Conservation (phyloP, 805 yeast genomes). For the Grigorovia transvaalensis region DNA sequence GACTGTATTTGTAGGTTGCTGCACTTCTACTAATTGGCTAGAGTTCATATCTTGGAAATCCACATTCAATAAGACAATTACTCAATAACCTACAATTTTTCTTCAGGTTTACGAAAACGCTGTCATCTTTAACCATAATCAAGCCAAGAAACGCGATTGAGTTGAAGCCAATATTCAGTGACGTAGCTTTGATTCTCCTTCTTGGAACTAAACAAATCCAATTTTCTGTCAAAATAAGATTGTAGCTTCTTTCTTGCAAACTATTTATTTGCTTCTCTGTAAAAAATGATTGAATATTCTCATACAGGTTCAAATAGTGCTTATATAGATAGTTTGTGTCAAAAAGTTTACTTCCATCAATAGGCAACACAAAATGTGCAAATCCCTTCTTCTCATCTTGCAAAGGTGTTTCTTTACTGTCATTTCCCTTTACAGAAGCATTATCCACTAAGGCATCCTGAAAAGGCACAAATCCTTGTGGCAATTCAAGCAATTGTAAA, state of each 20-base stretch:
- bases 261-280: conserved; percentile 32
- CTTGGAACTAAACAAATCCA: conserved; percentile 88
- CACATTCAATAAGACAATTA: conserved; percentile 44
- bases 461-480: conserved; percentile 40
- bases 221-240: conserved; percentile 65
- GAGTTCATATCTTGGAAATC: conserved; percentile 38
- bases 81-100: conserved; percentile 36
- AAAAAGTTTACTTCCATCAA: conserved; percentile 37
- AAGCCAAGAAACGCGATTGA: conserved; percentile 74
- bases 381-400: conserved; percentile 53
- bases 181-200: conserved; percentile 39
- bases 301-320: conserved; percentile 61
- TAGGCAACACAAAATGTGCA: conserved; percentile 70
- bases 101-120: conserved; percentile 37
- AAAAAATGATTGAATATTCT: conserved; percentile 55
- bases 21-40: not conserved
- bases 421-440: not conserved
- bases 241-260: conserved; percentile 44
- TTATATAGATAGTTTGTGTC: conserved; percentile 35
- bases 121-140: conserved; percentile 59
- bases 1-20: too few species aligned
- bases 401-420: conserved; percentile 33
- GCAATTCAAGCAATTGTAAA: conserved; percentile 71
- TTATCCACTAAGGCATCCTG: conserved; percentile 32
- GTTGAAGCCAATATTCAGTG: conserved; percentile 50